Evolutionary conservation across 1,139 yeast genomes (phyloP), one percentile per base, ranked within the genome.

Genomic region (Citeromyces siamensis): DNA sequence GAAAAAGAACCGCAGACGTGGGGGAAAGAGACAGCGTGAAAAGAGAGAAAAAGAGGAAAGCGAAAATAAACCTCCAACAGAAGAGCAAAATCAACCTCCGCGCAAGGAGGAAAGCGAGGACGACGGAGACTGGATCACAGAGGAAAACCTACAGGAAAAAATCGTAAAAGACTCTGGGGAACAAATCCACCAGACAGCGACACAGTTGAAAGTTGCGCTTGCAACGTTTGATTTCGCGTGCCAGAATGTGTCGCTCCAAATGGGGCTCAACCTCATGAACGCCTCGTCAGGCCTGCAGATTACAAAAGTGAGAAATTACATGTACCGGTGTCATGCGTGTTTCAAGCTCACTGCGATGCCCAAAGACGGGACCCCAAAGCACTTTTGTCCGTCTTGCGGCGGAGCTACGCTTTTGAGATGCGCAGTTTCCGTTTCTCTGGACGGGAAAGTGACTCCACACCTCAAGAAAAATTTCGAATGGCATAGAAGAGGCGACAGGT

Each of bases 241-340:
- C 55, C 99, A 90, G 56, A 90, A 90, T 56, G 95, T 88, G 8
- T 74, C 95, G 1, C 67, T 93, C 61, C 97, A 90, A 58, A 68
- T 93, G 50, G 95, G 96, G 6, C 59, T 90, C 37, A 80, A 83
- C 46, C 65, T 90, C 46, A 80, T 93, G 73, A 88, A 88, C 55
- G 70, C 84, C 22, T 71, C 75, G 62, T 76, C 90, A 2, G 98
- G 98, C 18, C 65, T 77, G 45, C 86, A 80, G 50, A 86, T 90
- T 58, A 80, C 74, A 47, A 73, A 84, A 54, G 83, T 90, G 35
- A 73, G 94, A 56, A 85, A 81, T 58, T 86, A 84, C 56, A 88
- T 88, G 96, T 70, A 84, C 52, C 71, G 99, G 58, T 90, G 99
- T 56, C 96, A 90, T 56, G 99, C 96, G 1, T 90, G 99, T 59